Evolutionary conservation across 306 rosid genomes (phyloP).

Genomic region (Medicago ruthenica): DNA sequence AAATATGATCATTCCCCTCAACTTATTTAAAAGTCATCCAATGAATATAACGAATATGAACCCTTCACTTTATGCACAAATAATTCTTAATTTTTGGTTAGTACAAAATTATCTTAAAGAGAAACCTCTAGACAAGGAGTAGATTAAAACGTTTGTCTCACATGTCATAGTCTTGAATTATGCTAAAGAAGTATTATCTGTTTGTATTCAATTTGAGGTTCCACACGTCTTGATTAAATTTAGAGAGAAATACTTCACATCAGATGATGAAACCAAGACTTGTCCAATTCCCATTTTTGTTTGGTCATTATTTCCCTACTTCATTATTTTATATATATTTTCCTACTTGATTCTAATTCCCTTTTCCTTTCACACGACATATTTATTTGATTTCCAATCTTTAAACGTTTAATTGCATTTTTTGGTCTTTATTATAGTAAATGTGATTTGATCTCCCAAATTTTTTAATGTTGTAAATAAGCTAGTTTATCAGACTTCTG

Average conservation of each 20-base stretch:
- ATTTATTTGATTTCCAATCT: conserved; percentile 1
- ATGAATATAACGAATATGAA: too few relatives aligned
- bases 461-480: background rate
- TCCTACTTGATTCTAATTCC: conserved; percentile 16
- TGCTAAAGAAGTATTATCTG: background rate
- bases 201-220: conserved; percentile 38
- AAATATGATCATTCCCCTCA: too few relatives aligned
- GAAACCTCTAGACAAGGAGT: background rate
- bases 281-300: conserved; percentile 29
- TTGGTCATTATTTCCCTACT: background rate
- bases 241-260: conserved; percentile 17
- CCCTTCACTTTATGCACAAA: too few relatives aligned
- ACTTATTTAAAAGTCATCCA: too few relatives aligned
- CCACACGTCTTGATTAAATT: conserved; percentile 26
- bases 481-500: background rate
- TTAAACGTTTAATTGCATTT: background rate
- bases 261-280: conserved; percentile 19
- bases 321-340: background rate
- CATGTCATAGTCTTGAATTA: conserved; percentile 21
- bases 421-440: background rate
- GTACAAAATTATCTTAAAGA: too few relatives aligned
- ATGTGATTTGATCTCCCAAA: background rate
- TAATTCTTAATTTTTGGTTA: too few relatives aligned
- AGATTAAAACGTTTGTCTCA: background rate
- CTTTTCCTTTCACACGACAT: conserved; percentile 26